Evolutionary conservation across 805 yeast species (phyloP).

Genomic region (Helenozyma baotianmanensis): DNA sequence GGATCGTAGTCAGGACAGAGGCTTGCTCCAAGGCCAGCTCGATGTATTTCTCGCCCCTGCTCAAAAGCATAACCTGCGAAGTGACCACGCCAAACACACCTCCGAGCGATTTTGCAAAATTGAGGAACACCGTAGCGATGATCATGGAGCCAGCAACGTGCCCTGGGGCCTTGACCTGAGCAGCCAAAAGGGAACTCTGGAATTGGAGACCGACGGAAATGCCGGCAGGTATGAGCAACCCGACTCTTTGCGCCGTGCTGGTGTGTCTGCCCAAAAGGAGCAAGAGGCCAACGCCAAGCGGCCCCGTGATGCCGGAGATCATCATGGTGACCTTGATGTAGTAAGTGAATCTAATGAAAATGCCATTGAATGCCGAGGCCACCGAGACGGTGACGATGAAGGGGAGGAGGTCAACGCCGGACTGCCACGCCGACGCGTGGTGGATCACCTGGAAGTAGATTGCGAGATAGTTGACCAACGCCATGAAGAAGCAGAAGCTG

Average conservation of each 20-base stretch:
- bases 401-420: slow-evolving; percentile 36
- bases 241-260: slow-evolving; percentile 22
- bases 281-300: slow-evolving; percentile 33
- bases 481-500: slow-evolving; percentile 39
- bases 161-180: slow-evolving; percentile 35
- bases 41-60: slow-evolving; percentile 10
- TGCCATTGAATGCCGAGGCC: slow-evolving; percentile 27
- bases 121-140: slow-evolving; percentile 29
- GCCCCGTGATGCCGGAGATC: slow-evolving; percentile 26
- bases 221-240: slow-evolving; percentile 31
- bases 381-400: slow-evolving; percentile 30
- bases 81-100: slow-evolving; percentile 29
- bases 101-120: slow-evolving; percentile 28
- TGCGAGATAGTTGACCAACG: slow-evolving; percentile 28
- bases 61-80: slow-evolving; percentile 27
- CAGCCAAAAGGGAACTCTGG: slow-evolving; percentile 32
- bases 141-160: slow-evolving; percentile 34
- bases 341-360: slow-evolving; percentile 25
- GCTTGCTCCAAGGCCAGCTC: slow-evolving; percentile 4
- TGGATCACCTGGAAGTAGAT: slow-evolving; percentile 38
- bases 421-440: slow-evolving; percentile 30
- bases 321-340: slow-evolving; percentile 30
- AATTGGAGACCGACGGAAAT: slow-evolving; percentile 34
- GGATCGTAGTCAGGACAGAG: slow-evolving; percentile 2
- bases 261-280: slow-evolving; percentile 23